These are phyloP conservation scores for Boletellus deceptivus DNA, from an alignment of 1,284 basidiomycete species.

Conservation along the genomic window DNA sequence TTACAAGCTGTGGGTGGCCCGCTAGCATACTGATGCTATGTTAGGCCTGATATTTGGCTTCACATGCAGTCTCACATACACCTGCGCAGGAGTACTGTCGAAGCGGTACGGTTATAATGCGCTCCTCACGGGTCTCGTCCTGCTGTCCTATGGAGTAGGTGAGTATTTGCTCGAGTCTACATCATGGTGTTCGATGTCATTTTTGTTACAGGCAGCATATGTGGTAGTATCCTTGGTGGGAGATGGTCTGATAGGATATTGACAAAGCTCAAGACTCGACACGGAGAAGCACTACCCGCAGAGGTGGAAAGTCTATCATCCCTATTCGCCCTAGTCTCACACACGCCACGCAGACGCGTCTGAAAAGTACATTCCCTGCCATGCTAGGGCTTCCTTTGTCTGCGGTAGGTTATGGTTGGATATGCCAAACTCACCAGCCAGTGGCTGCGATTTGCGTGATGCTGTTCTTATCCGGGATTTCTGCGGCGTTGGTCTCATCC, in stretches of 20 bases:
- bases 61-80: constrained; percentile 69
- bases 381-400: constrained; percentile 56
- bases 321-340: background rate
- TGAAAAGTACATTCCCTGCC: constrained; percentile 59
- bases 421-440: constrained; percentile 61
- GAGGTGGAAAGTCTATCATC: constrained; percentile 48
- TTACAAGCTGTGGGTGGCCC: background rate
- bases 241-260: constrained; percentile 74
- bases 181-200: background rate
- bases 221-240: constrained; percentile 75
- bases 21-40: background rate
- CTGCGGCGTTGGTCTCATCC: constrained; percentile 36
- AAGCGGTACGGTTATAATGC: constrained; percentile 68
- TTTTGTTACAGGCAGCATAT: constrained; percentile 53
- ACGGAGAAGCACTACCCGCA: constrained; percentile 59
- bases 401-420: constrained; percentile 76
- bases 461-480: constrained; percentile 66
- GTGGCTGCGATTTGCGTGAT: constrained; percentile 63
- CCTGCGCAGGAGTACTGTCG: constrained; percentile 69
- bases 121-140: constrained; percentile 72
- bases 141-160: constrained; percentile 74
- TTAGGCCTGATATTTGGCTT: constrained; percentile 70
- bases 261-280: constrained; percentile 49
- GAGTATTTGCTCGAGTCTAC: constrained; percentile 12
- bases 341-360: constrained; percentile 51